Evolutionary conservation across 148 eudicot genomes (phyloP).

Genomic region (Vaccinium macrocarpon): DNA sequence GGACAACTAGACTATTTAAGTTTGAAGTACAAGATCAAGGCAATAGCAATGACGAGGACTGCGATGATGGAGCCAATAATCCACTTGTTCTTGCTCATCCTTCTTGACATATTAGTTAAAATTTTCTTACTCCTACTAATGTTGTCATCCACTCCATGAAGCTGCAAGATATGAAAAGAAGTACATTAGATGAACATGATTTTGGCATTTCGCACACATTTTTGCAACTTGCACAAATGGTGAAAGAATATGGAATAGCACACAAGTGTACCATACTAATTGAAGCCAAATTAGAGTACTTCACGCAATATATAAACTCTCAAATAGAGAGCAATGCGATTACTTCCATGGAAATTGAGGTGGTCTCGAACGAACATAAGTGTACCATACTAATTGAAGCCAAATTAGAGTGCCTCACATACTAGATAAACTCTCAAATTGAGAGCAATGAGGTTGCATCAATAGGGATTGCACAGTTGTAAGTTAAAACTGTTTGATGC

Average conservation of each 20-base stretch:
- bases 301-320: background rate
- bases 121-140: constrained; percentile 46
- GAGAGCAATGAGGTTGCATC: background rate
- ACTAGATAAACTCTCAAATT: background rate
- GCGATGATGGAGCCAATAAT: constrained; percentile 37
- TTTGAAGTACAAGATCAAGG: constrained; percentile 47
- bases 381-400: background rate
- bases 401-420: background rate
- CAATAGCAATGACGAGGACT: constrained; percentile 38
- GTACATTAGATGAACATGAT: no score
- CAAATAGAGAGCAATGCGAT: background rate
- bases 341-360: background rate
- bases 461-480: background rate
- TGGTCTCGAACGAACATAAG: background rate
- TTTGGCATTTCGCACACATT: background rate
- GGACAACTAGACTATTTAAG: constrained; percentile 23
- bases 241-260: constrained; percentile 3
- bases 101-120: constrained; percentile 46
- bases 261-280: background rate
- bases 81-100: constrained; percentile 56
- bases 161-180: constrained; percentile 18
- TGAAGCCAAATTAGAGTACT: background rate
- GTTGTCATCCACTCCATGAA: constrained; percentile 51
- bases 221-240: background rate
- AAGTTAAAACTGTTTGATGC: background rate